Conservation (phyloP, 805 yeast genomes). For the Kuraishia capsulata region DNA sequence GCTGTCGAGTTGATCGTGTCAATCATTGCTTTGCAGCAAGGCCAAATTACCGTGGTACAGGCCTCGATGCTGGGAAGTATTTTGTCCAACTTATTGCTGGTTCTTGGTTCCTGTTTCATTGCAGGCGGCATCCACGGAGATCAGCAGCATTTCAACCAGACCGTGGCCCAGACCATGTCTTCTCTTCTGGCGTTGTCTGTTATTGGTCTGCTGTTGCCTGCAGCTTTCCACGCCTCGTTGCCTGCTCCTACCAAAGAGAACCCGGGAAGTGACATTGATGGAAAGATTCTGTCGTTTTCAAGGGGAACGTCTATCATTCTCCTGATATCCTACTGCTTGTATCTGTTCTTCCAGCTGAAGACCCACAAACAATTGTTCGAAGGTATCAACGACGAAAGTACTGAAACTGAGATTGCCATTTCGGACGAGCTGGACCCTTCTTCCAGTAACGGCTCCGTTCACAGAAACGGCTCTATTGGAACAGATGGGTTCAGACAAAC, state of each 20-base stretch:
- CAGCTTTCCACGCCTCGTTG: slow-evolving; percentile 85
- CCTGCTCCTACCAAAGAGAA: slow-evolving; percentile 33
- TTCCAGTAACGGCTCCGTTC: slow-evolving; percentile 1
- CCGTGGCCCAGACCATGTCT: slow-evolving; percentile 97
- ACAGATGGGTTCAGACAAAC: neutral
- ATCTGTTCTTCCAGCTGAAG: slow-evolving; percentile 77
- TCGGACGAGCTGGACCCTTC: slow-evolving; percentile 1
- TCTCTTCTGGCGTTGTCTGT: slow-evolving; percentile 88
- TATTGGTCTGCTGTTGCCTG: slow-evolving; percentile 85
- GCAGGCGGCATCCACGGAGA: slow-evolving; percentile 85
- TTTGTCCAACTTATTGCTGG: slow-evolving; percentile 78
- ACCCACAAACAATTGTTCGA: slow-evolving; percentile 80
- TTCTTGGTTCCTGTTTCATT: slow-evolving; percentile 90
- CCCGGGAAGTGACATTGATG: slow-evolving; percentile 18
- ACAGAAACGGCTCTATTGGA: neutral
- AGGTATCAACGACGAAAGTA: slow-evolving; percentile 22
- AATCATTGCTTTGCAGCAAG: slow-evolving; percentile 74
- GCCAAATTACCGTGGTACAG: slow-evolving; percentile 90
- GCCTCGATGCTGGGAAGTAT: slow-evolving; percentile 96
- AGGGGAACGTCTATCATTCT: slow-evolving; percentile 81
- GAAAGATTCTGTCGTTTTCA: slow-evolving; percentile 59
- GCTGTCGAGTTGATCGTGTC: slow-evolving; percentile 96
- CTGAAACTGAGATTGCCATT: slow-evolving; percentile 2
- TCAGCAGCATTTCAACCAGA: slow-evolving; percentile 86
- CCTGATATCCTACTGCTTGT: slow-evolving; percentile 67